phyloP scores from a whole-genome alignment of 164 flowering plant species.

The Aristolochia californica region DNA sequence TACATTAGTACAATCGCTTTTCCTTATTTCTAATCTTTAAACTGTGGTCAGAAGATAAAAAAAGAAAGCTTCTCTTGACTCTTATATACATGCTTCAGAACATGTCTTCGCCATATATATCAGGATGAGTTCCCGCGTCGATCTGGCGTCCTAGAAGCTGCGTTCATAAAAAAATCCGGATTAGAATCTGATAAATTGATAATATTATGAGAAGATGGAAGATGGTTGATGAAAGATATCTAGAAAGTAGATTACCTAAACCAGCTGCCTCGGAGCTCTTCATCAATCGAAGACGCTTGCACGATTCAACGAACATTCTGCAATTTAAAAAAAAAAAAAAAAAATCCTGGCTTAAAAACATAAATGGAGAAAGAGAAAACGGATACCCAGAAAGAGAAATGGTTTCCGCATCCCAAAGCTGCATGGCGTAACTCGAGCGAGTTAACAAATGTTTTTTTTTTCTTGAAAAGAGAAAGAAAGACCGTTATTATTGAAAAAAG shows the following conservation, averaged over 20 bases:
- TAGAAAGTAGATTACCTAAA: slow-evolving; percentile 23
- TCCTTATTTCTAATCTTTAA: too few relatives aligned
- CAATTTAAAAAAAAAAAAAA: slow-evolving; percentile 2
- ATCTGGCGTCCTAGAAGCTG: slow-evolving; percentile 1
- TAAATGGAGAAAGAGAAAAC: too few relatives aligned
- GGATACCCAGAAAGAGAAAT: too few relatives aligned
- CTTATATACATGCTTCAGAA: not conserved
- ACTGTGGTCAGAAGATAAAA: not conserved
- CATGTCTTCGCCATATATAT: not conserved
- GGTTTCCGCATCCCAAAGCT: too few relatives aligned
- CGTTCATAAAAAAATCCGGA: not conserved
- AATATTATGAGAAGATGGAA: not conserved
- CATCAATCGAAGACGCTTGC: slow-evolving; percentile 50
- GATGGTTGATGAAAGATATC: not conserved
- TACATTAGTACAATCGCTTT: too few relatives aligned
- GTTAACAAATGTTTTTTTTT: too few relatives aligned
- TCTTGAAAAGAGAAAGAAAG: too few relatives aligned
- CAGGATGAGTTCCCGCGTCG: not conserved
- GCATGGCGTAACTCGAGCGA: too few relatives aligned
- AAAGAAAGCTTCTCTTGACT: not conserved
- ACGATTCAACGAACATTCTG: slow-evolving; percentile 53
- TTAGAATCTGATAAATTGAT: not conserved
- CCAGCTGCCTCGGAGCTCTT: slow-evolving; percentile 48
- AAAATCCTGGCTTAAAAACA: too few relatives aligned
- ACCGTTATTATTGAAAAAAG: too few relatives aligned